A percentile compares a stretch with the other conserved stretches of the same genome.
phyloP scores from a whole-genome alignment of 1,284 basidiomycete genomes.

The Ganoderma multipileum region DNA sequence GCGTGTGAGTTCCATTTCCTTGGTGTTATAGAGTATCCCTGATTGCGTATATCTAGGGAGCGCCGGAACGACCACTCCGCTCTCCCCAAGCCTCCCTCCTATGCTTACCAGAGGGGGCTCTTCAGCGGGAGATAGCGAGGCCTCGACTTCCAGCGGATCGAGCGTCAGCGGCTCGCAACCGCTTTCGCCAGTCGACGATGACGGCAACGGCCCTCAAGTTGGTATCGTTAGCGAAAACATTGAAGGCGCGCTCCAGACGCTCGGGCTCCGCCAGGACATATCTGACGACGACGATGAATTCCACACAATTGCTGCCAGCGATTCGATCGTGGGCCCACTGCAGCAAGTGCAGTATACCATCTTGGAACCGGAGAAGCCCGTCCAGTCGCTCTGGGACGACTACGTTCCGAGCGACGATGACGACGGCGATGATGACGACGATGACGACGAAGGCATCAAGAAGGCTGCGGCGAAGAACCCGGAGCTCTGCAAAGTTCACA shows the following conservation, averaged over 20 bases:
- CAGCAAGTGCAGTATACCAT: neutral
- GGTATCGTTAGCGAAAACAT: constrained; percentile 4
- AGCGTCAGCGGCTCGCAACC: constrained; percentile 4
- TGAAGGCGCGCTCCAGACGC: constrained; percentile 6
- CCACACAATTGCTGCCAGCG: neutral
- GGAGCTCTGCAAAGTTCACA: constrained; percentile 33
- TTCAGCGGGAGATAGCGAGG: neutral
- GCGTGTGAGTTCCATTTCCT: neutral
- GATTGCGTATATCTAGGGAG: constrained; percentile 1
- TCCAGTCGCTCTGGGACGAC: constrained; percentile 10
- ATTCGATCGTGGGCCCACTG: neutral
- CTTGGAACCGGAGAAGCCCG: neutral
- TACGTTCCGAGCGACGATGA: neutral
- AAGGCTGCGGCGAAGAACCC: constrained; percentile 12
- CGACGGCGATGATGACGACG: constrained; percentile 14
- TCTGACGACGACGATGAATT: constrained; percentile 12
- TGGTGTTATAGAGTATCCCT: neutral
- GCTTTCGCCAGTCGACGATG: neutral
- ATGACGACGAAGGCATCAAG: constrained; percentile 3
- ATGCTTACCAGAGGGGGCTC: constrained; percentile 8
- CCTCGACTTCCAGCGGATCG: constrained; percentile 7
- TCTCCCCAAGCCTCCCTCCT: constrained; percentile 14
- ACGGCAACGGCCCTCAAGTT: neutral
- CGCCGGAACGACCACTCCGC: neutral
- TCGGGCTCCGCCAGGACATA: constrained; percentile 14